Conservation (phyloP, 2,329 filamentous ascomycete genomes). For the Hortaea sp. region DNA sequence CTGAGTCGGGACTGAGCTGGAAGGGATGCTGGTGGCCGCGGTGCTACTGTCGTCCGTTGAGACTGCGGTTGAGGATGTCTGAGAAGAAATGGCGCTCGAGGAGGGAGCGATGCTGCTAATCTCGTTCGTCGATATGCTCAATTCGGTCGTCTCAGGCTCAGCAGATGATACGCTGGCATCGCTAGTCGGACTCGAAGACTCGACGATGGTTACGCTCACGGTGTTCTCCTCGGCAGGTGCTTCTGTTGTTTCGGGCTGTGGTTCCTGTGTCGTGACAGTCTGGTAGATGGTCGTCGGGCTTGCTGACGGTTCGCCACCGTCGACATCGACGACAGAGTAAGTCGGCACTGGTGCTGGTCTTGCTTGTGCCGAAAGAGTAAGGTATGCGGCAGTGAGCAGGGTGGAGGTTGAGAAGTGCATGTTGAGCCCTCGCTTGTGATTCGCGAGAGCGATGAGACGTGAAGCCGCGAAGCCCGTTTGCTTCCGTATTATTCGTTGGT, state of each 20-base stretch:
- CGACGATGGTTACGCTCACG: conserved; percentile 3
- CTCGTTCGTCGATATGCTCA: too few species aligned
- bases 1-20: background rate
- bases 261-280: conserved; percentile 12
- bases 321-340: conserved; percentile 24
- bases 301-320: conserved; percentile 12
- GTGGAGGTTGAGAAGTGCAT: conserved; percentile 3
- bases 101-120: too few species aligned
- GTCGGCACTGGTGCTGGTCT: conserved; percentile 15
- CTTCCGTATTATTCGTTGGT: too few species aligned
- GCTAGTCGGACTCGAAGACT: background rate
- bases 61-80: background rate
- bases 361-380: conserved; percentile 15
- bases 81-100: too few species aligned
- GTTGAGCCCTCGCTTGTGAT: background rate
- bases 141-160: too few species aligned
- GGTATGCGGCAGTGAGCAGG: conserved; percentile 12
- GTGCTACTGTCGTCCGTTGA: background rate
- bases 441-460: too few species aligned
- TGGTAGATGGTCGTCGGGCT: conserved; percentile 12
- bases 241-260: conserved; percentile 5
- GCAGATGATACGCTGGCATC: background rate
- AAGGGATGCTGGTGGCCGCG: background rate
- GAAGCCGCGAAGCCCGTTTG: too few species aligned
- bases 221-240: conserved; percentile 3